These are phyloP conservation scores for Macrolepiota fuliginosa DNA, from an alignment of 768 basidiomycete species.

Conservation along the genomic window DNA sequence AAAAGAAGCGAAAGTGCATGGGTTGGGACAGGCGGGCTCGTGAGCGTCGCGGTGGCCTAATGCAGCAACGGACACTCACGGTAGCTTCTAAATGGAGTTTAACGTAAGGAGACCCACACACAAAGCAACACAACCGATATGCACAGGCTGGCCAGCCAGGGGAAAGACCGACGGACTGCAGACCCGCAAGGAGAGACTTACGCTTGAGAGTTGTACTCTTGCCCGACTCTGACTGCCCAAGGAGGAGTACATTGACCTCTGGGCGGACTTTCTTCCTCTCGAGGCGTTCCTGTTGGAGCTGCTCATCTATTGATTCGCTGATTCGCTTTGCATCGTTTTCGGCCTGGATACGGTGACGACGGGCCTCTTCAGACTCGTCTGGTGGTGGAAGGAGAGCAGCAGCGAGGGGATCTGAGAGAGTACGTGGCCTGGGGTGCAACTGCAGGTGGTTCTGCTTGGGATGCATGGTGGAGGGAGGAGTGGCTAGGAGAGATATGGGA, in stretches of 20 bases:
- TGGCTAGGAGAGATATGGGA: conserved; percentile 18
- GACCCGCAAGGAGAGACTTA: conserved; percentile 40
- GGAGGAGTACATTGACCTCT: conserved; percentile 73
- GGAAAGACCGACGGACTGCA: conserved; percentile 9
- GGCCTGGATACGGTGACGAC: conserved; percentile 59
- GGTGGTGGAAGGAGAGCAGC: conserved; percentile 66
- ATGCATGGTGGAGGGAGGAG: conserved; percentile 33
- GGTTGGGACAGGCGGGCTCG: not conserved
- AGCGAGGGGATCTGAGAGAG: conserved; percentile 68
- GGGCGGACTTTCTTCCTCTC: conserved; percentile 58
- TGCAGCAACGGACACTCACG: conserved; percentile 7
- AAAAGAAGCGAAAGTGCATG: not conserved
- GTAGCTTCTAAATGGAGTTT: conserved; percentile 5
- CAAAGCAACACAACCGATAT: not conserved
- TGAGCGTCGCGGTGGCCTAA: not conserved
- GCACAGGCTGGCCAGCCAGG: conserved; percentile 10
- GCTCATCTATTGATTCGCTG: conserved; percentile 78
- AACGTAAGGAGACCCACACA: conserved; percentile 16
- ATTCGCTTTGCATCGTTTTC: conserved; percentile 72
- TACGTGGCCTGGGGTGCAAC: conserved; percentile 28
- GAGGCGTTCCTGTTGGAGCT: conserved; percentile 63
- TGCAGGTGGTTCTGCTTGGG: conserved; percentile 32
- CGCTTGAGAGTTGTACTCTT: conserved; percentile 89
- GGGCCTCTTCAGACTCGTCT: conserved; percentile 67
- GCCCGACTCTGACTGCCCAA: conserved; percentile 88